Conservation (phyloP, 441 rosid genomes). For the Croton laevigatus region DNA sequence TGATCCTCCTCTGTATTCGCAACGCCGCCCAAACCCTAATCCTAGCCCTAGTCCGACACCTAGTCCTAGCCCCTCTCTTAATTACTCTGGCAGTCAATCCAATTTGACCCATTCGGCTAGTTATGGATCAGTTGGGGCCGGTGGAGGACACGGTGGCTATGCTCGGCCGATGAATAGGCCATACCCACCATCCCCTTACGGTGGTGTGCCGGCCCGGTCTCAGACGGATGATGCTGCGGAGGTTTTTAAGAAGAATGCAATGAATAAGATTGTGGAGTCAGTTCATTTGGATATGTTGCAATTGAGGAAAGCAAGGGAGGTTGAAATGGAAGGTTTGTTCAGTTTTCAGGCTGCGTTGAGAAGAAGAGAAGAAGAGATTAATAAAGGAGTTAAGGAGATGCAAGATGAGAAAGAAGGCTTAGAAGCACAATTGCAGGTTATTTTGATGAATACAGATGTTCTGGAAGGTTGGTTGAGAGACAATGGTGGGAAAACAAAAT, state of each 20-base stretch:
- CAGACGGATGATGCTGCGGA: slow-evolving; percentile 72
- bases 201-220: slow-evolving; percentile 26
- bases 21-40: slow-evolving; percentile 56
- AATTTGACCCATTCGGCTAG: slow-evolving; percentile 30
- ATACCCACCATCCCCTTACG: slow-evolving; percentile 66
- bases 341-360: slow-evolving; percentile 59
- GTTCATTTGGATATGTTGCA: slow-evolving; percentile 58
- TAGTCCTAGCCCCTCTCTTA: slow-evolving; percentile 19
- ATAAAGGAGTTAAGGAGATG: slow-evolving; percentile 72
- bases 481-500: slow-evolving; percentile 59
- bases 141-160: slow-evolving; percentile 20
- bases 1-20: slow-evolving; percentile 91
- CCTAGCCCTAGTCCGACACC: slow-evolving; percentile 24
- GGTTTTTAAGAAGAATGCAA: slow-evolving; percentile 63
- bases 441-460: slow-evolving; percentile 74
- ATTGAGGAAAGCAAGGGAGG: slow-evolving; percentile 75
- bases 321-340: slow-evolving; percentile 76
- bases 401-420: slow-evolving; percentile 70
- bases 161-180: slow-evolving; percentile 40
- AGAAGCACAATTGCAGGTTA: slow-evolving; percentile 84
- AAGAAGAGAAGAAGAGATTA: slow-evolving; percentile 66
- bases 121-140: slow-evolving; percentile 32
- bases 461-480: slow-evolving; percentile 70
- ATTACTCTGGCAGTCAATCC: slow-evolving; percentile 15
- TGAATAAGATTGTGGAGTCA: slow-evolving; percentile 71